Evolutionary conservation across 352 stramenopile species (phyloP).

Genomic region (Lagenidium giganteum): DNA sequence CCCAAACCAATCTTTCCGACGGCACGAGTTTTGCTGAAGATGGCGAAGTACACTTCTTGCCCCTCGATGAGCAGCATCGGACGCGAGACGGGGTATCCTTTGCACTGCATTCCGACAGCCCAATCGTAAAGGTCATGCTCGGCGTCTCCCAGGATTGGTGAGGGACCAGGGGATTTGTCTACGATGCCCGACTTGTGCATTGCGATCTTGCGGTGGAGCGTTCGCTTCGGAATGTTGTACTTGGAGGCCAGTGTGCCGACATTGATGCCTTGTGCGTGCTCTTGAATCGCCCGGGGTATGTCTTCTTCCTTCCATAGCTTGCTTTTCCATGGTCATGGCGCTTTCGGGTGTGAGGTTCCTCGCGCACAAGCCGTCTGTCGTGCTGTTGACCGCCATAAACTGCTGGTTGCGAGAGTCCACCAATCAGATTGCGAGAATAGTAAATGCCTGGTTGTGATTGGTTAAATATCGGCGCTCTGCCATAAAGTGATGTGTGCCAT

Average conservation of each 20-base stretch:
- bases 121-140: constrained; percentile 1
- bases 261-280: not conserved
- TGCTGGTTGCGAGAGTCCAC: too few species aligned
- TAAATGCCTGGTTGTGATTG: not conserved
- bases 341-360: too few species aligned
- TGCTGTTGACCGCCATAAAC: too few species aligned
- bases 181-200: not conserved
- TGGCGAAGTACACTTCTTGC: constrained; percentile 3
- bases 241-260: not conserved
- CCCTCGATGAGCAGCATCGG: not conserved
- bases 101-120: constrained; percentile 1
- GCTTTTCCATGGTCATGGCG: too few species aligned
- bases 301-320: constrained; percentile 5
- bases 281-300: not conserved
- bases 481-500: constrained; percentile 2
- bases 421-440: too few species aligned
- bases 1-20: not conserved
- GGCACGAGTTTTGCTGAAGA: constrained; percentile 2
- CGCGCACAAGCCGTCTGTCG: too few species aligned
- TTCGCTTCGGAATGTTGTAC: constrained; percentile 1
- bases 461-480: not conserved
- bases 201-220: not conserved
- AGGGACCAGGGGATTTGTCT: not conserved
- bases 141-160: not conserved
- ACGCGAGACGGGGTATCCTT: constrained; percentile 1